phyloP scores from a whole-genome alignment of 352 stramenopile genomes.

The Pythium rishiriense region DNA sequence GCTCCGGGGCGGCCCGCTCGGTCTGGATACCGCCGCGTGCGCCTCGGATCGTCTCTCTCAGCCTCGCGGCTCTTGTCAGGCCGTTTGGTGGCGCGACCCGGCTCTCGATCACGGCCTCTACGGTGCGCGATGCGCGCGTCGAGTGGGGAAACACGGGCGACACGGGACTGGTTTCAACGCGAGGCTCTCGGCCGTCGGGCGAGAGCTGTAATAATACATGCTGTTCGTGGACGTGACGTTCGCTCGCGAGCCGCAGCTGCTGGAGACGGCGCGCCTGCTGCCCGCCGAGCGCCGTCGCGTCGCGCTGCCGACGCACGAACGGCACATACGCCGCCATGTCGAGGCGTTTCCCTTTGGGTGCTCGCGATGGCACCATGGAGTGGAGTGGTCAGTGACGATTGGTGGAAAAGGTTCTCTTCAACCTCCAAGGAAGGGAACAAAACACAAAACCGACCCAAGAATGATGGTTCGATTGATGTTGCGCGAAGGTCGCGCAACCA shows the following conservation, averaged over 20 bases:
- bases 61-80: slow-evolving; percentile 27
- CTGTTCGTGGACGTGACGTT: slow-evolving; percentile 35
- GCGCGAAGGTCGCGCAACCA: slow-evolving; percentile 17
- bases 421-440: background rate
- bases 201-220: slow-evolving; percentile 37
- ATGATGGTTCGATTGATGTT: slow-evolving; percentile 5
- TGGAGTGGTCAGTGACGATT: too few relatives aligned
- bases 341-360: slow-evolving; percentile 10
- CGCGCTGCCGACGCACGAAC: slow-evolving; percentile 19
- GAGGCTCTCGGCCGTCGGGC: background rate
- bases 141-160: slow-evolving; percentile 13
- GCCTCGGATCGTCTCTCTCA: slow-evolving; percentile 43
- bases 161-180: background rate
- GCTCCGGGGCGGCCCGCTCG: slow-evolving; percentile 31
- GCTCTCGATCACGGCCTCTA: slow-evolving; percentile 52
- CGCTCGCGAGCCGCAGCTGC: slow-evolving; percentile 37
- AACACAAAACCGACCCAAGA: slow-evolving; percentile 6
- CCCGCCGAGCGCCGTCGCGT: slow-evolving; percentile 35
- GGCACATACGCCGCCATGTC: slow-evolving; percentile 17
- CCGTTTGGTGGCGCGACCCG: background rate
- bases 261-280: slow-evolving; percentile 55
- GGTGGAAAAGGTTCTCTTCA: slow-evolving; percentile 5
- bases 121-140: slow-evolving; percentile 27
- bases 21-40: slow-evolving; percentile 49
- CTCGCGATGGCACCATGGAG: too few relatives aligned